Conservation (phyloP, 208 protist species). For the Acanthamoeba sp. region DNA sequence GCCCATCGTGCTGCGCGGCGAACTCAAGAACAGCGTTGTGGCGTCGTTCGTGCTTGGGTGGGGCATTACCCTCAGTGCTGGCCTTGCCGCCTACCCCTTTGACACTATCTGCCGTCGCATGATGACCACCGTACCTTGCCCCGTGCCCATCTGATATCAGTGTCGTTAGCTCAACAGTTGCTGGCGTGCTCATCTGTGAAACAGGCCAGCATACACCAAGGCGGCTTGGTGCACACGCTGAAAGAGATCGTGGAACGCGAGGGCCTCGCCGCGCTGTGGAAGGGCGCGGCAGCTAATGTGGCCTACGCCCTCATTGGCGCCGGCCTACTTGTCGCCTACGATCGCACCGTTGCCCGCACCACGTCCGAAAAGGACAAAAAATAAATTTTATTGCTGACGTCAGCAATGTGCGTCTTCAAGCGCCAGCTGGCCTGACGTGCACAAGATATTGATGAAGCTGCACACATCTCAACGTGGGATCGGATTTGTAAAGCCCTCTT, state of each 20-base stretch:
- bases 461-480: neutral
- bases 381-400: too few relatives aligned
- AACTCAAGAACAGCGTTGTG: neutral
- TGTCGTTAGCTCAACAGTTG: too few relatives aligned
- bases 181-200: neutral
- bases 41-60: constrained; percentile 32
- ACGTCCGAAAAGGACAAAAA: too few relatives aligned
- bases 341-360: neutral
- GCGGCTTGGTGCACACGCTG: neutral
- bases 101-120: constrained; percentile 98
- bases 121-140: constrained; percentile 94
- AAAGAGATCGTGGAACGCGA: constrained; percentile 89
- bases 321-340: neutral
- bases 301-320: neutral
- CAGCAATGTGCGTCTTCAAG: neutral
- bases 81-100: constrained; percentile 95
- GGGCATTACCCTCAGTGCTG: constrained; percentile 84
- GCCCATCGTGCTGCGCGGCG: constrained; percentile 10
- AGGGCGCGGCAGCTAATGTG: constrained; percentile 92
- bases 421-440: neutral
- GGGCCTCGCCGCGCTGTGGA: constrained; percentile 92
- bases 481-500: neutral
- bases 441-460: neutral
- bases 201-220: neutral
- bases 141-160: too few relatives aligned